Conservation (phyloP, 1,284 basidiomycete species). For the Puccinia brachypodii region DNA sequence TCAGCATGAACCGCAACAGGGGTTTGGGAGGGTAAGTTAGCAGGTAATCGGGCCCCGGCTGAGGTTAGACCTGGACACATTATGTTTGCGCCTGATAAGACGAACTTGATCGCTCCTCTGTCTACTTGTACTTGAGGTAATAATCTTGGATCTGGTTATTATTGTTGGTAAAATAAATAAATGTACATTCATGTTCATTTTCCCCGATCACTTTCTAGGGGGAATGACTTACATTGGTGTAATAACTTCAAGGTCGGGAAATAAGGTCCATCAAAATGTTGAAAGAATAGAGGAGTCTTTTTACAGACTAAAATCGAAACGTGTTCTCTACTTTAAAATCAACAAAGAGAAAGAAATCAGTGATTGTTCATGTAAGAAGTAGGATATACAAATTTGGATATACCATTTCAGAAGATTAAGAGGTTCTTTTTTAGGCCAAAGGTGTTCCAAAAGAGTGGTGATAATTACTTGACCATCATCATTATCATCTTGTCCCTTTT, state of each 20-base stretch:
- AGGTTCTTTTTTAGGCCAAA: conserved; percentile 99
- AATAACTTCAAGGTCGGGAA: conserved; percentile 82
- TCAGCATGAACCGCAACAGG: conserved; percentile 88
- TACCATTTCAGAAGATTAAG: conserved; percentile 92
- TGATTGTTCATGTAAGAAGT: neutral
- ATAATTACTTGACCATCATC: no score
- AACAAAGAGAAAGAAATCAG: conserved; percentile 7
- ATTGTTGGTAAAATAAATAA: neutral
- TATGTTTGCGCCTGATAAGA: conserved; percentile 68
- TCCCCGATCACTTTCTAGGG: neutral
- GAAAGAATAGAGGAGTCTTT: conserved; percentile 86
- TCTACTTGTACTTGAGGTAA: conserved; percentile 87
- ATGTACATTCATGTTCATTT: neutral
- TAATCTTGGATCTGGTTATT: conserved; percentile 73
- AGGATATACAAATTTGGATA: conserved; percentile 56
- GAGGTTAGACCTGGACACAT: conserved; percentile 84
- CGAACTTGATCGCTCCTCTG: conserved; percentile 94
- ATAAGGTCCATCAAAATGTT: conserved; percentile 92
- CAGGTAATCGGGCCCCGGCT: conserved; percentile 77
- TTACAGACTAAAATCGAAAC: conserved; percentile 87
- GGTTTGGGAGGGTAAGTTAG: conserved; percentile 67
- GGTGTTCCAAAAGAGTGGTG: conserved; percentile 70
- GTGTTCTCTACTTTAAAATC: conserved; percentile 69
- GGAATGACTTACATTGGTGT: conserved; percentile 77
- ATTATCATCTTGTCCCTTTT: neutral